These are phyloP conservation scores for Fusarium humuli DNA, from an alignment of 2,329 filamentous ascomycete genomes.

Conservation along the genomic window DNA sequence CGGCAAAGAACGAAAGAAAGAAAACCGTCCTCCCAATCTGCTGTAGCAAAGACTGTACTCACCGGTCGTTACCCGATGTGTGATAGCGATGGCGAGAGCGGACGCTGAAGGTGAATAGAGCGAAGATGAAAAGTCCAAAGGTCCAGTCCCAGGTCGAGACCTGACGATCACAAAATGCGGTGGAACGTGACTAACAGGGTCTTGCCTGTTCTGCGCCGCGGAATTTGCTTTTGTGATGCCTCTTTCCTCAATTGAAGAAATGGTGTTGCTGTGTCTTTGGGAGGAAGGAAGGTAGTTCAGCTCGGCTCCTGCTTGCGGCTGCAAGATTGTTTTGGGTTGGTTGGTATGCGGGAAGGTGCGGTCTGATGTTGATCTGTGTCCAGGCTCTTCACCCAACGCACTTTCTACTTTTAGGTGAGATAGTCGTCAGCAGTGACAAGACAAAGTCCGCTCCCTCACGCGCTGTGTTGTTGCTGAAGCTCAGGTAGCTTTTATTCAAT, in stretches of 20 bases:
- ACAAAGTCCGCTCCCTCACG: constrained; percentile 16
- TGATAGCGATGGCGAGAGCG: constrained; percentile 29
- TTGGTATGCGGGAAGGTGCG: constrained; percentile 31
- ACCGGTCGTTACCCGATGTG: constrained; percentile 25
- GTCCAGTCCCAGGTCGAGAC: constrained; percentile 16
- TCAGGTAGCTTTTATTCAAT: constrained; percentile 1
- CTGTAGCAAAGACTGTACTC: constrained; percentile 20
- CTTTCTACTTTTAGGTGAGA: constrained; percentile 2
- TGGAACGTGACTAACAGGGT: constrained; percentile 37
- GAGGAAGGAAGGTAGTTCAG: not conserved
- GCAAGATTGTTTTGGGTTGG: constrained; percentile 7
- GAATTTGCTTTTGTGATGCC: constrained; percentile 14
- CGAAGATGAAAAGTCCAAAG: constrained; percentile 14
- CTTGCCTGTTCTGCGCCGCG: constrained; percentile 25
- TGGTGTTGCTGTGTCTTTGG: not conserved
- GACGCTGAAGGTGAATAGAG: constrained; percentile 24
- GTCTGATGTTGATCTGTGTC: constrained; percentile 15
- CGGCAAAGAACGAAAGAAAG: not conserved
- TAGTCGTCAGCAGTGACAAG: constrained; percentile 25
- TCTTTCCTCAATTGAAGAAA: constrained; percentile 18
- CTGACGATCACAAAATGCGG: constrained; percentile 37
- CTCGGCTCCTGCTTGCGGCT: constrained; percentile 9
- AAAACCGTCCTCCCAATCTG: not conserved
- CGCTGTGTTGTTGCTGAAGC: constrained; percentile 4
- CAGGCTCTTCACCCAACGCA: constrained; percentile 4